Conservation (phyloP, 345 rosid species). For the Draba incana region DNA sequence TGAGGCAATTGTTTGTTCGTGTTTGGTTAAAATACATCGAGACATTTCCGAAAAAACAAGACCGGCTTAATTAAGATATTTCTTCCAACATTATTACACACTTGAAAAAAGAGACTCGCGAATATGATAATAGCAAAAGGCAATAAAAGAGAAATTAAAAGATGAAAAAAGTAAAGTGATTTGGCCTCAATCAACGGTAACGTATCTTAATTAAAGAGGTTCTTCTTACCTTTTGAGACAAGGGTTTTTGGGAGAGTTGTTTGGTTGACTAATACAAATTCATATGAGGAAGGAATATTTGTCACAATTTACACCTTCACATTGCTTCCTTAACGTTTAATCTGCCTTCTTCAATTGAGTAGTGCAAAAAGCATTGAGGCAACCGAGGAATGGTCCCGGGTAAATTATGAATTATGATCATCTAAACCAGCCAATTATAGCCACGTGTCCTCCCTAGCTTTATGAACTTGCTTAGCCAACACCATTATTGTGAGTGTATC, state of each 20-base stretch:
- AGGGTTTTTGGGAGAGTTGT: constrained; percentile 13
- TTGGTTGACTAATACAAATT: constrained; percentile 9
- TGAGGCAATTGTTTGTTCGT: not conserved
- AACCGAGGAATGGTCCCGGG: constrained; percentile 29
- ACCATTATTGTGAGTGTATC: constrained; percentile 27
- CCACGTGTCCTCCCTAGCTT: constrained; percentile 24
- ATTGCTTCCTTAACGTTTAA: constrained; percentile 37
- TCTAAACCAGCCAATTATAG: constrained; percentile 15
- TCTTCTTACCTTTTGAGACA: constrained; percentile 29
- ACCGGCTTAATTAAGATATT: not conserved
- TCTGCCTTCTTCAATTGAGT: constrained; percentile 12
- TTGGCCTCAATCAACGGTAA: constrained; percentile 45
- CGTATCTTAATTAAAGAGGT: constrained; percentile 40
- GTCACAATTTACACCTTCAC: constrained; percentile 14
- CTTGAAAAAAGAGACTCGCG: constrained; percentile 6
- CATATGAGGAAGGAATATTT: constrained; percentile 20
- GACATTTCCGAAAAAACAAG: constrained; percentile 4
- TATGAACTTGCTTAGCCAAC: constrained; percentile 36
- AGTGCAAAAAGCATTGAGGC: constrained; percentile 1
- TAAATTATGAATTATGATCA: constrained; percentile 21
- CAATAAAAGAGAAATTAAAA: constrained; percentile 27
- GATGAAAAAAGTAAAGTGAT: constrained; percentile 31
- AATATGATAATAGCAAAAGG: constrained; percentile 37
- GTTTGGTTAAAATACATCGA: constrained; percentile 22
- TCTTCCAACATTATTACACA: constrained; percentile 27